Evolutionary conservation across 2,329 filamentous ascomycete genomes (phyloP).

Genomic region (Diaporthe batatas): DNA sequence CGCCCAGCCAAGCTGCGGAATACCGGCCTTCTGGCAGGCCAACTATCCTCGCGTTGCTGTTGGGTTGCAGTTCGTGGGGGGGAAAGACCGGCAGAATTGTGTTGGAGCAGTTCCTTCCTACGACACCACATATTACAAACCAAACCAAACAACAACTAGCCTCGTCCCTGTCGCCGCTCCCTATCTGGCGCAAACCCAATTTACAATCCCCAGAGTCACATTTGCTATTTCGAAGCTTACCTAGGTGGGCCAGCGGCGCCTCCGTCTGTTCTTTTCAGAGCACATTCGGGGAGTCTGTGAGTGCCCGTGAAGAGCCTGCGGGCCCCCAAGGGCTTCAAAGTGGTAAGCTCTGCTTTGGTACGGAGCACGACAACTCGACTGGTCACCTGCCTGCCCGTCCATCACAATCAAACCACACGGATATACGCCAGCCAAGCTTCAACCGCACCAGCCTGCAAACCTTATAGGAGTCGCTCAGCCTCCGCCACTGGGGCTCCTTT

Average conservation of each 20-base stretch:
- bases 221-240: conserved; percentile 12
- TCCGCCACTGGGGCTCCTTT: background rate
- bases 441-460: conserved; percentile 21
- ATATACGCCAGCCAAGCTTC: conserved; percentile 21
- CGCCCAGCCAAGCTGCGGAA: background rate
- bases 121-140: background rate
- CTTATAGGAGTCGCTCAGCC: conserved; percentile 22
- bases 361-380: conserved; percentile 6
- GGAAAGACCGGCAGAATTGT: background rate
- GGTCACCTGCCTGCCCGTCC: conserved; percentile 18
- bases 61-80: conserved; percentile 21
- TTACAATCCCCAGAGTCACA: conserved; percentile 7
- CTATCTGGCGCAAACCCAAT: conserved; percentile 19
- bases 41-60: background rate
- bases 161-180: conserved; percentile 28
- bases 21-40: background rate
- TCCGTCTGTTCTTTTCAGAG: background rate
- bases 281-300: conserved; percentile 1
- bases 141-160: conserved; percentile 18
- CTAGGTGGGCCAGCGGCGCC: background rate
- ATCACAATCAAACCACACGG: conserved; percentile 8
- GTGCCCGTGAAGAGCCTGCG: background rate
- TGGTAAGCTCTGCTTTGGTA: background rate
- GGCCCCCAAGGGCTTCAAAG: background rate
- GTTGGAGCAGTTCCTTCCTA: conserved; percentile 5